A percentile compares a stretch with the other conserved stretches of the same genome.
phyloP scores from a whole-genome alignment of 1,284 basidiomycete genomes.

The Coniferiporia sulphurascens region DNA sequence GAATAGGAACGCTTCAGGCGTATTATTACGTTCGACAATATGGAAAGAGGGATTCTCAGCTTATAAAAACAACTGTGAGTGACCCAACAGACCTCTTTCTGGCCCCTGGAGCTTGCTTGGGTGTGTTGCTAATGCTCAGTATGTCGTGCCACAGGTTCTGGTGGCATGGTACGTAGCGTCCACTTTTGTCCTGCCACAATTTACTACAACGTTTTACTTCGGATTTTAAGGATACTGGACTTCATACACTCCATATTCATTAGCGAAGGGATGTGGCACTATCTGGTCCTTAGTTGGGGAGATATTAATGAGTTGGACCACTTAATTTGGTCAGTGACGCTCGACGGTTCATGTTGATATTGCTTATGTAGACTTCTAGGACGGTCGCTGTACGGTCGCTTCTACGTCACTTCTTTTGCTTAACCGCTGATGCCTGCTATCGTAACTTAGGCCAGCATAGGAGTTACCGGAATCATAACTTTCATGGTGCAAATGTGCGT shows the following conservation, averaged over 20 bases:
- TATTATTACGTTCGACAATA: conserved; percentile 19
- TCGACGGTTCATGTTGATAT: background rate
- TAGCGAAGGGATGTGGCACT: conserved; percentile 17
- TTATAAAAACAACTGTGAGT: conserved; percentile 12
- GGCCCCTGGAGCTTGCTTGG: background rate
- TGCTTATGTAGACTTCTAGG: background rate
- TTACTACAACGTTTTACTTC: background rate
- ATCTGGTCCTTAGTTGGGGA: conserved; percentile 16
- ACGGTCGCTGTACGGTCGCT: conserved; percentile 11
- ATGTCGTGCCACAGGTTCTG: conserved; percentile 8
- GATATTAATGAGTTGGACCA: conserved; percentile 12
- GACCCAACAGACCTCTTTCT: background rate
- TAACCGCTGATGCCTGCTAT: background rate
- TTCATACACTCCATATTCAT: conserved; percentile 17
- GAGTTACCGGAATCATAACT: conserved; percentile 15
- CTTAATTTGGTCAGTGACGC: conserved; percentile 10
- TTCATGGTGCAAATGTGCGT: conserved; percentile 16
- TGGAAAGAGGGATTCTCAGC: conserved; percentile 5
- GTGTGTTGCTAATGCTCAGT: background rate
- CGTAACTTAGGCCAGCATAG: conserved; percentile 12
- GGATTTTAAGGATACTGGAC: conserved; percentile 10
- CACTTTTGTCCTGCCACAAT: background rate
- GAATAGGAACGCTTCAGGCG: conserved; percentile 14
- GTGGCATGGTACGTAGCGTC: conserved; percentile 10
- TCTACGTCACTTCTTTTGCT: background rate